Percentiles rank a stretch among this genome's conserved stretches.
phyloP scores from a whole-genome alignment of 2,329 filamentous ascomycete species.

The Neonectria hederae region DNA sequence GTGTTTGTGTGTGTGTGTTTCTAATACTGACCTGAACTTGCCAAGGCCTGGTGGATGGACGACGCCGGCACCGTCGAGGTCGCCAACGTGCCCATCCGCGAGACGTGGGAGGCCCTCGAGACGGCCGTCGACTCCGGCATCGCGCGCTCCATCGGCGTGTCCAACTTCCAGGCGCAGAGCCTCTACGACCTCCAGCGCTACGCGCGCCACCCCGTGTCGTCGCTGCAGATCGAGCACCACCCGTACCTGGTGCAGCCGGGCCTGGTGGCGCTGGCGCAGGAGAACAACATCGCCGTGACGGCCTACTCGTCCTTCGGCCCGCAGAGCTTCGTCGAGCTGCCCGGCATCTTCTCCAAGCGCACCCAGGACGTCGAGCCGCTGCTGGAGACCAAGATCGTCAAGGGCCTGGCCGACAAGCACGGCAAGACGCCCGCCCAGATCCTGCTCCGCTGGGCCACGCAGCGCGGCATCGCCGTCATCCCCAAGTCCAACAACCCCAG shows the following conservation, averaged over 20 bases:
- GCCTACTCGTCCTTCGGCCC: slow-evolving; percentile 75
- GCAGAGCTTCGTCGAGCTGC: slow-evolving; percentile 51
- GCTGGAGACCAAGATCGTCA: slow-evolving; percentile 53
- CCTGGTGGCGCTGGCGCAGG: slow-evolving; percentile 65
- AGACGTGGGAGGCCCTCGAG: slow-evolving; percentile 85
- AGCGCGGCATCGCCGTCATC: slow-evolving; percentile 70
- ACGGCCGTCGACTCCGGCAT: slow-evolving; percentile 72
- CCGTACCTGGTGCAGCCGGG: slow-evolving; percentile 71
- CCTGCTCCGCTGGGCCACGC: slow-evolving; percentile 73
- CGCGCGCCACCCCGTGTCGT: slow-evolving; percentile 60
- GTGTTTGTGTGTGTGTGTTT: too few relatives aligned
- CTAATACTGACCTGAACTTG: background rate
- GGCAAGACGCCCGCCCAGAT: slow-evolving; percentile 71
- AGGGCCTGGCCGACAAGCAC: slow-evolving; percentile 62
- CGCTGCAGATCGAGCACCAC: slow-evolving; percentile 75
- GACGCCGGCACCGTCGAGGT: slow-evolving; percentile 60
- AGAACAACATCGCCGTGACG: slow-evolving; percentile 66
- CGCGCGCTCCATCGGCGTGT: slow-evolving; percentile 77
- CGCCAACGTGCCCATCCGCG: slow-evolving; percentile 72
- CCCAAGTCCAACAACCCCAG: slow-evolving; percentile 68
- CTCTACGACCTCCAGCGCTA: slow-evolving; percentile 70
- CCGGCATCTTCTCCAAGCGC: slow-evolving; percentile 40
- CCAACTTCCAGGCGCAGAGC: slow-evolving; percentile 74
- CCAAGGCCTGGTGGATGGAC: slow-evolving; percentile 50
- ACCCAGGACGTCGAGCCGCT: slow-evolving; percentile 42